Base-by-base conservation (phyloP, 352 stramenopile species). In the Pilasporangium apinafurcum region DNA sequence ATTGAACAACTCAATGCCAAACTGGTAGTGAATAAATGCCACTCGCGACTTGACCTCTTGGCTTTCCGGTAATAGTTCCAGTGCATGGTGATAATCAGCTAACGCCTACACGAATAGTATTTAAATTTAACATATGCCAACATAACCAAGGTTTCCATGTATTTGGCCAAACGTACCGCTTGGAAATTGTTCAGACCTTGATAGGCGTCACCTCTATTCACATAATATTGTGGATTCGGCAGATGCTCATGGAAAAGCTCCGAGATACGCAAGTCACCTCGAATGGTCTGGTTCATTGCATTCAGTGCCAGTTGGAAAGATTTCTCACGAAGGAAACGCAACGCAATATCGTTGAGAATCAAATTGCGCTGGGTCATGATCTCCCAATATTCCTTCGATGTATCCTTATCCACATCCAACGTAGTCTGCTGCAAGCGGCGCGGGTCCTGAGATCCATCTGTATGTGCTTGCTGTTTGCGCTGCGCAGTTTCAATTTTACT, bases 1-100 rank as follows among this genome's bases (percentile, higher is more conserved):
- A 42, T 92, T 92, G 58, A 92, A 89, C 5, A 88, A 49, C 24
- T 88, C 63, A 22, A 92, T 66, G 14, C 82, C 79, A 43, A 93
- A 89, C 21, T 86, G 68, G 47, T 89, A 93, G 47, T 89, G 79
- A 24, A 93, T 73, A 27, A 90, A 56, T 7, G 69, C 74, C 4
- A 92, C 63, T 8, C 79, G 67, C 8, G 79, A 70, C 21, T 73
- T 58, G 14, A 90, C 65, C 2, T 67, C 65, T n/a, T 53, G 50
- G 30, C 56, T 72, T 10, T 69, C 62, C 1, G 69, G 74, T 9
- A 77, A 48, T 4, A 89, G 27, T 44, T 90, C 75, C 13, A 86
- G 49, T 14, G 76, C 78, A 28, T 73, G 59, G 29, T 88, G 78
- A 20, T 93, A 93, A 44, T 93, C 81, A 10, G 75, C 79, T 7